A percentile compares a stretch with the other conserved stretches of the same genome.
Conservation (phyloP, 2,329 filamentous ascomycete species). For the Aspergillus pseudotamarii region DNA sequence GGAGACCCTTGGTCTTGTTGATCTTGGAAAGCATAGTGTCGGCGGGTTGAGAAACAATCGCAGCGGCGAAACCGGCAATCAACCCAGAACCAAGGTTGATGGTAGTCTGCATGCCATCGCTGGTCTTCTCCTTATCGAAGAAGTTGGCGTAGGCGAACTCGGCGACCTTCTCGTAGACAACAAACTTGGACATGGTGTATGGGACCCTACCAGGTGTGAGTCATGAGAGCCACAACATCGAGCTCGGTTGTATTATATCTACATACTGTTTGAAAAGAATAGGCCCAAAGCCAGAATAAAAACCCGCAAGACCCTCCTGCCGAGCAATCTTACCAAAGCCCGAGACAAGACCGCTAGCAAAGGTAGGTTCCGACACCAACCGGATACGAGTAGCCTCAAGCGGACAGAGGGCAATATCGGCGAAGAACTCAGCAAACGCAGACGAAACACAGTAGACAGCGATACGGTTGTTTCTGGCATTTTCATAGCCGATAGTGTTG, state of each 20-base stretch:
- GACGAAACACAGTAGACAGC: constrained; percentile 75
- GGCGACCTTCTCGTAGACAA: constrained; percentile 86
- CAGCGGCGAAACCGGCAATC: constrained; percentile 83
- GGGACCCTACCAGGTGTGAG: constrained; percentile 65
- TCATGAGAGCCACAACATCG: background rate
- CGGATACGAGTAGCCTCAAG: constrained; percentile 92
- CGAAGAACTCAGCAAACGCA: constrained; percentile 65
- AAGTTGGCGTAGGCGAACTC: constrained; percentile 70
- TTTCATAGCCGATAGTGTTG: constrained; percentile 76
- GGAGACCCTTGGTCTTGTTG: constrained; percentile 89
- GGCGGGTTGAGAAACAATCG: constrained; percentile 83
- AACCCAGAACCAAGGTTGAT: constrained; percentile 86
- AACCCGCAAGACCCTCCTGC: constrained; percentile 79
- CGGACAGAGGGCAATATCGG: constrained; percentile 73
- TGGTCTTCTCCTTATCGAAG: constrained; percentile 72
- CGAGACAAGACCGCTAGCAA: constrained; percentile 75
- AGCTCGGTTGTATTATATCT: background rate
- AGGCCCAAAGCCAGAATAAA: constrained; percentile 89
- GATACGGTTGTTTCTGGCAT: constrained; percentile 75
- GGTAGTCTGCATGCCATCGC: constrained; percentile 70
- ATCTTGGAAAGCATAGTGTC: constrained; percentile 95
- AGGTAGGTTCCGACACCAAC: constrained; percentile 85
- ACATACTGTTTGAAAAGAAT: constrained; percentile 81
- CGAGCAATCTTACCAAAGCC: constrained; percentile 83
- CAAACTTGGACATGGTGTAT: constrained; percentile 95